These are phyloP conservation scores for Ascochyta lentis DNA, from an alignment of 2,329 filamentous ascomycete genomes.

Conservation along the genomic window DNA sequence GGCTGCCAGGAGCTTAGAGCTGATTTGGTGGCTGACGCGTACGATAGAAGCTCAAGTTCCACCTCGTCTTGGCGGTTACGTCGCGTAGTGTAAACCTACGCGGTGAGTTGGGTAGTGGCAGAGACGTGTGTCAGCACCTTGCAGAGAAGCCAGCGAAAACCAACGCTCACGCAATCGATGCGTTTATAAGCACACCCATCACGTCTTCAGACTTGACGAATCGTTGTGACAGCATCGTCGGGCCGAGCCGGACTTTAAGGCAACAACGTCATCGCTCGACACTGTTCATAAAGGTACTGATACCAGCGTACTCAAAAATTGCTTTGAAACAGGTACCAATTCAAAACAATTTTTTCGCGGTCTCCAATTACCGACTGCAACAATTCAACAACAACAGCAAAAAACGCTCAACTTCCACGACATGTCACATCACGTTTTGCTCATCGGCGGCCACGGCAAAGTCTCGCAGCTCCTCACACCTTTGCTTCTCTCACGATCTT, in stretches of 20 bases:
- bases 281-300: slow-evolving; percentile 12
- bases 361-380: not conserved
- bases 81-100: not conserved
- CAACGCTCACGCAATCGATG: slow-evolving; percentile 10
- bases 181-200: slow-evolving; percentile 14
- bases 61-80: not conserved
- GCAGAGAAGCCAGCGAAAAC: not conserved
- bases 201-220: slow-evolving; percentile 2
- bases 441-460: slow-evolving; percentile 85
- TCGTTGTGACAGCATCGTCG: slow-evolving; percentile 1
- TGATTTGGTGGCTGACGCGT: not conserved
- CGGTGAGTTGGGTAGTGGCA: not conserved
- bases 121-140: not conserved
- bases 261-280: slow-evolving; percentile 15
- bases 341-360: not conserved
- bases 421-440: slow-evolving; percentile 59
- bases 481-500: slow-evolving; percentile 74
- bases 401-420: not conserved
- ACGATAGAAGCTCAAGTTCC: not conserved
- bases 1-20: too few species aligned
- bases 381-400: not conserved
- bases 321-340: not conserved
- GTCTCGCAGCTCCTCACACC: slow-evolving; percentile 77
- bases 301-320: not conserved
- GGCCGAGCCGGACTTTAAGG: slow-evolving; percentile 6